Base-by-base conservation (phyloP, 1,284 basidiomycete species). In the Tilletia setariae region DNA sequence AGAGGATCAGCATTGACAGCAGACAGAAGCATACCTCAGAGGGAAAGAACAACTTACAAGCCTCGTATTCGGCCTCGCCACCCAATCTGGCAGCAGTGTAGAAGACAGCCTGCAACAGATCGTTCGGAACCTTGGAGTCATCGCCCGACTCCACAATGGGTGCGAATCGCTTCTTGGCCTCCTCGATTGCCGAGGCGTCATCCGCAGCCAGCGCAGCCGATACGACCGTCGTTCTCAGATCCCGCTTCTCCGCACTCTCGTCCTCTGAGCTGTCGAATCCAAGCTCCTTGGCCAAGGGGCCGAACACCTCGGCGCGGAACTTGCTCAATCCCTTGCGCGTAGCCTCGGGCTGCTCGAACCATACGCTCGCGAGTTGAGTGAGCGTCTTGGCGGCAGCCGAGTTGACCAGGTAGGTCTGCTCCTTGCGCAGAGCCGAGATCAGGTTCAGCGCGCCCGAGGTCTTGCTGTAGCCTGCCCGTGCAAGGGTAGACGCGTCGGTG, bases 291-390 rank as follows among this genome's bases (percentile, higher is more conserved):
- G 93, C 91, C 44, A 94, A 83, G 6, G 94, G 94, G 62, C 86
- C 86, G 84, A 92, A 93, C 47, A 96, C 85, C 23, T 88, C 86
- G 25, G 73, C 73, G 21, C 75, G 69, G 66, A 77, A 65, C 65
- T 71, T 72, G 65, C 77, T 71, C 65, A 81, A 68, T n/a, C 72
- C 78, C 16, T 64, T 42, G 2, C 88, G 84, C 51, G 90, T 86
- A 2, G 86, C 82, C 43, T 88, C 80, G 71, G 92, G 84, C 81
- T 87, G 85, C 83, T 96, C 94, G 90, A 91, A 96, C 92, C 93
- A 97, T 1, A 89, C 88, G 49, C 85, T 85, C 64, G 80, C 79
- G 65, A 81, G 72, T 44, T 69, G 68, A 44, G 67, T 74, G 11
- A 81, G 61, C 70, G 75, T 70, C 59, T 65, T 46, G 28, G 72